phyloP scores from a whole-genome alignment of 108 stramenopile species.

The Skeletonema tropicum region DNA sequence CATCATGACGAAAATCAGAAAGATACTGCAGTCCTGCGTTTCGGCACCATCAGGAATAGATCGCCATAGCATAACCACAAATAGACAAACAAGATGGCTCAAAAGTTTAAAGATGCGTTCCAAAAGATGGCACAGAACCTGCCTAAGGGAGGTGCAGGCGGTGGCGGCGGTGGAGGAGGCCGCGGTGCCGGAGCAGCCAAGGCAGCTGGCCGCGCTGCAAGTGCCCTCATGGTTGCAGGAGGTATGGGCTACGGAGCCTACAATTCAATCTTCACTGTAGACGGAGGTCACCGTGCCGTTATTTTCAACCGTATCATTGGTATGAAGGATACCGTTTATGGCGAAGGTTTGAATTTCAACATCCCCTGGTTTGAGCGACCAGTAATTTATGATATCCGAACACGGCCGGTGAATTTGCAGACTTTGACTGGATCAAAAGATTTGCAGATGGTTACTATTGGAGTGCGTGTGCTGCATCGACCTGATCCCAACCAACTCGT shows the following conservation, averaged over 20 bases:
- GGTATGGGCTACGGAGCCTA: constrained; percentile 91
- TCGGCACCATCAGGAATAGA: neutral
- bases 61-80: neutral
- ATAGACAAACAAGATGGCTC: constrained; percentile 59
- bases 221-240: constrained; percentile 73
- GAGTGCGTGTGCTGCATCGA: constrained; percentile 97
- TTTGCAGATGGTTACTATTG: constrained; percentile 99
- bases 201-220: constrained; percentile 75
- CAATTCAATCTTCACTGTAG: constrained; percentile 93
- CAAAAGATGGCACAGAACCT: constrained; percentile 77
- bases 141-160: constrained; percentile 67
- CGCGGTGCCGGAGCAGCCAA: constrained; percentile 70
- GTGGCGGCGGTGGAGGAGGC: constrained; percentile 59
- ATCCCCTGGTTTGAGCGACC: constrained; percentile 99
- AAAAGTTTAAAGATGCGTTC: constrained; percentile 85
- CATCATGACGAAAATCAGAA: neutral
- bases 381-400: constrained; percentile 95
- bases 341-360: constrained; percentile 97
- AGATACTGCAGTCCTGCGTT: constrained; percentile 30
- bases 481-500: constrained; percentile 90
- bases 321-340: constrained; percentile 87
- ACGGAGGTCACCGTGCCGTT: constrained; percentile 97
- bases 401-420: constrained; percentile 93
- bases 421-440: constrained; percentile 97
- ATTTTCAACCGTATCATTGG: constrained; percentile 96